phyloP scores from a whole-genome alignment of 2,329 filamentous ascomycete genomes.

The Didymella exigua region DNA sequence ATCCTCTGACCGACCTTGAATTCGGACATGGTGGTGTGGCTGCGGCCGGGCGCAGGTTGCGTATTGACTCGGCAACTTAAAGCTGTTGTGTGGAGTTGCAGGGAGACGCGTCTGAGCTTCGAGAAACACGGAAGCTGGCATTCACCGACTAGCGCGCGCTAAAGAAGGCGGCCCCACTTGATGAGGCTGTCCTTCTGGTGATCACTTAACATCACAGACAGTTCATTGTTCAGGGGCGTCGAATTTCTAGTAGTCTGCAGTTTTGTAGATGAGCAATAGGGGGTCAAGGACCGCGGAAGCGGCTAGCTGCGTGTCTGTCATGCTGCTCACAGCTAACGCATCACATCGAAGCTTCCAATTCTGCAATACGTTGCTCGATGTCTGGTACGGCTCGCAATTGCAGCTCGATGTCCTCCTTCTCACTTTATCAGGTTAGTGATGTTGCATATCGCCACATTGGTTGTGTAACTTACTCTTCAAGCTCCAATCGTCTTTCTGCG shows the following conservation, averaged over 20 bases:
- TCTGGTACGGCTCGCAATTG: slow-evolving; percentile 85
- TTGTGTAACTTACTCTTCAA: slow-evolving; percentile 72
- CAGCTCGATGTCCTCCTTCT: slow-evolving; percentile 91
- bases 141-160: slow-evolving; percentile 13
- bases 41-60: slow-evolving; percentile 12
- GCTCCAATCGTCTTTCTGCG: slow-evolving; percentile 78
- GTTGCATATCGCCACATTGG: neutral
- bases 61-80: slow-evolving; percentile 16
- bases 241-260: too few relatives aligned
- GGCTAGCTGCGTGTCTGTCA: neutral
- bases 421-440: slow-evolving; percentile 54
- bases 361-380: slow-evolving; percentile 80
- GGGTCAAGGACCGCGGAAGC: too few relatives aligned
- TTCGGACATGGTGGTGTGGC: slow-evolving; percentile 30
- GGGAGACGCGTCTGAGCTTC: slow-evolving; percentile 15
- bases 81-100: slow-evolving; percentile 13
- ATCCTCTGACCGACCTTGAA: slow-evolving; percentile 70
- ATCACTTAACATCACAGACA: neutral
- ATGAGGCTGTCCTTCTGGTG: neutral
- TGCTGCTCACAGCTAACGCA: neutral
- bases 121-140: slow-evolving; percentile 9
- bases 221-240: neutral
- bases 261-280: too few relatives aligned
- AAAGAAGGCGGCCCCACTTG: neutral
- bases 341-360: slow-evolving; percentile 61